A percentile compares a stretch with the other conserved stretches of the same genome.
Conservation (phyloP, 2,329 filamentous ascomycete species). For the Allantophomopsis cytisporea region DNA sequence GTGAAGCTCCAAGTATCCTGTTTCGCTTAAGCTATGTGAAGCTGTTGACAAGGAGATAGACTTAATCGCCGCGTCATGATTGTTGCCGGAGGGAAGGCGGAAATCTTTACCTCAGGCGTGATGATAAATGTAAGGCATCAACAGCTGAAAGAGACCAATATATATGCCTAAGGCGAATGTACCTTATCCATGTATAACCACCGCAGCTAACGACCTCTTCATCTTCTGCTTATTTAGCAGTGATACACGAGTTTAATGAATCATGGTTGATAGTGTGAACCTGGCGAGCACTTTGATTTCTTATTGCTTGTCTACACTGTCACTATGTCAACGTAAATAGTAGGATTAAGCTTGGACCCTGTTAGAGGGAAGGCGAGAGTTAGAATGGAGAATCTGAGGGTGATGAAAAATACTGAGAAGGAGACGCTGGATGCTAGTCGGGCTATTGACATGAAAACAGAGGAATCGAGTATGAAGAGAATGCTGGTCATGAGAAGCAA, state of each 20-base stretch:
- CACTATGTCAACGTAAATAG: constrained; percentile 32
- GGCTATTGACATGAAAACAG: background rate
- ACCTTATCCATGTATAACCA: too few species aligned
- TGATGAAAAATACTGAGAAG: constrained; percentile 16
- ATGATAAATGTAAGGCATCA: too few species aligned
- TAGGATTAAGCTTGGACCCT: constrained; percentile 31
- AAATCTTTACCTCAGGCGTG: too few species aligned
- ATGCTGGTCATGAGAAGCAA: too few species aligned
- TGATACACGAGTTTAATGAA: constrained; percentile 45
- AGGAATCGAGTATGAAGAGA: background rate
- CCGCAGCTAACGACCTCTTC: constrained; percentile 48
- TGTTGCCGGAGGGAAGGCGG: too few species aligned
- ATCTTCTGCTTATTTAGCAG: constrained; percentile 45
- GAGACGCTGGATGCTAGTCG: constrained; percentile 6
- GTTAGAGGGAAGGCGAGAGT: constrained; percentile 35
- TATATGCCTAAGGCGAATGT: too few species aligned
- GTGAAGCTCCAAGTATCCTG: too few species aligned
- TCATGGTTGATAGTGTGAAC: constrained; percentile 42
- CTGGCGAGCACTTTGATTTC: constrained; percentile 49
- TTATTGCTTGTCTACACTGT: constrained; percentile 34
- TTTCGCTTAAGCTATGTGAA: too few species aligned
- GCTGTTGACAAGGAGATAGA: too few species aligned
- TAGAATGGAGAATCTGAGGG: constrained; percentile 21
- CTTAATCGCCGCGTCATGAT: too few species aligned
- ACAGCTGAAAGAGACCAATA: too few species aligned